Evolutionary conservation across 2,329 filamentous ascomycete species (phyloP), one percentile per base, ranked within the genome.

Genomic region (Sporothrix dimorphospora): DNA sequence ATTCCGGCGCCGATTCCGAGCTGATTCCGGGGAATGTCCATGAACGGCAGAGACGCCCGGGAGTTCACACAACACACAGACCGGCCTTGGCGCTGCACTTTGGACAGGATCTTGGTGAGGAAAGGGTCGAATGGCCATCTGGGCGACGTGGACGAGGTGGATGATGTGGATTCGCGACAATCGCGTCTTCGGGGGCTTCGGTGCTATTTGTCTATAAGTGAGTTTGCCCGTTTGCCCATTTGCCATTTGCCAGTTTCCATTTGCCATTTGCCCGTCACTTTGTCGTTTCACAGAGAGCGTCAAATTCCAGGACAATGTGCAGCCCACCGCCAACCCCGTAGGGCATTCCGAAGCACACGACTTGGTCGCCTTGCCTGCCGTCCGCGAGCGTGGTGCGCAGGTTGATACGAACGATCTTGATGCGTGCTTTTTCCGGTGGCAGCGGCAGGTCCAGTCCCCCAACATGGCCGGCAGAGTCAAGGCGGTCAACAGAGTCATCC

Each of bases 1-100:
- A 65, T 65, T 65, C 59, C 59, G 59, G 12, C 21, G 24, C 38
- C 59, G 59, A 65, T 65, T 65, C 59, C 59, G 59, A 45, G 5
- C 12, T 42, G 38, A 45, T 65, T 65, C 59, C 59, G 59, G 11
- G 19, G n/a, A 16, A 12, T 12, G 12, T 27, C 21, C 12, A 16
- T 42, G 11, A 8, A 27, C 59, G 59, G 59, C 59, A 65, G 38
- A 45, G 11, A 45, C 4, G 38, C 11, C 59, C 38, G 59, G 59
- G 38, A 63, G 34, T 16, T 34, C 30, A 34, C 30, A 34, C 30
- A 34, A 34, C 30, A 34, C 3, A 6, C 30, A 34, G 30, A 34
- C 30, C 30, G 30, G 30, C 30, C 30, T 34, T 34, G 30, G 3
- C 45, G 12, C 34, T n/a, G 2, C n/a, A 19, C 16, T n/a, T 42